Evolutionary conservation across 1,139 yeast species (phyloP).

Genomic region (Wickerhamomyces sp.): DNA sequence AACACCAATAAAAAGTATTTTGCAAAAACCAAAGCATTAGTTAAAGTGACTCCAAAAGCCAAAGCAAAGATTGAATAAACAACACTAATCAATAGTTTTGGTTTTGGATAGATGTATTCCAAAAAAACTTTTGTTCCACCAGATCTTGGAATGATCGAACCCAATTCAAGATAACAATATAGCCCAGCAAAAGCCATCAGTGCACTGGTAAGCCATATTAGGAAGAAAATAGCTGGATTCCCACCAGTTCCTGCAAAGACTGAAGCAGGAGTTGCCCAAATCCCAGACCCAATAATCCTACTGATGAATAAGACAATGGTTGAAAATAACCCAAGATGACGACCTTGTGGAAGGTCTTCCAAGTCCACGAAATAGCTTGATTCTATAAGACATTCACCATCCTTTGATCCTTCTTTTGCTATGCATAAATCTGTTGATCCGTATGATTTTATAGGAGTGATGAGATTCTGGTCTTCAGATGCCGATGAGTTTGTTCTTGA

Average conservation of each 20-base stretch:
- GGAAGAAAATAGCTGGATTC: slow-evolving; percentile 51
- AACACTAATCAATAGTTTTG: slow-evolving; percentile 55
- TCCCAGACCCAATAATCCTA: slow-evolving; percentile 73
- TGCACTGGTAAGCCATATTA: slow-evolving; percentile 60
- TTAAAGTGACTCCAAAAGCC: slow-evolving; percentile 57
- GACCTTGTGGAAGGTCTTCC: slow-evolving; percentile 65
- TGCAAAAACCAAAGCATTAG: slow-evolving; percentile 68
- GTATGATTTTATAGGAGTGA: neutral
- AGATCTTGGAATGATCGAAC: slow-evolving; percentile 63
- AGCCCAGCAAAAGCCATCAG: slow-evolving; percentile 60
- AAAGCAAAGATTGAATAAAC: slow-evolving; percentile 53
- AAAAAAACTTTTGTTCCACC: slow-evolving; percentile 73
- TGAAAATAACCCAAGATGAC: slow-evolving; percentile 66
- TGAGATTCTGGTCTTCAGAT: neutral
- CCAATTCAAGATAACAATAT: slow-evolving; percentile 61
- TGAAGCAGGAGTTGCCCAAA: slow-evolving; percentile 66
- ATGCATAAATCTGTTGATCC: neutral
- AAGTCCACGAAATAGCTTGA: slow-evolving; percentile 6
- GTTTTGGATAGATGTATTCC: slow-evolving; percentile 59
- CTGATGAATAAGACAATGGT: slow-evolving; percentile 61
- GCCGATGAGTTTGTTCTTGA: neutral
- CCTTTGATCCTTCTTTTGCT: too few relatives aligned
- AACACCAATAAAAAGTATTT: slow-evolving; percentile 53
- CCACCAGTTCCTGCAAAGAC: slow-evolving; percentile 66
- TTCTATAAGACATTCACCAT: too few relatives aligned